Evolutionary conservation across 2,329 filamentous ascomycete species (phyloP), one percentile per base, ranked within the genome.

Genomic region (Colletotrichum lupini): DNA sequence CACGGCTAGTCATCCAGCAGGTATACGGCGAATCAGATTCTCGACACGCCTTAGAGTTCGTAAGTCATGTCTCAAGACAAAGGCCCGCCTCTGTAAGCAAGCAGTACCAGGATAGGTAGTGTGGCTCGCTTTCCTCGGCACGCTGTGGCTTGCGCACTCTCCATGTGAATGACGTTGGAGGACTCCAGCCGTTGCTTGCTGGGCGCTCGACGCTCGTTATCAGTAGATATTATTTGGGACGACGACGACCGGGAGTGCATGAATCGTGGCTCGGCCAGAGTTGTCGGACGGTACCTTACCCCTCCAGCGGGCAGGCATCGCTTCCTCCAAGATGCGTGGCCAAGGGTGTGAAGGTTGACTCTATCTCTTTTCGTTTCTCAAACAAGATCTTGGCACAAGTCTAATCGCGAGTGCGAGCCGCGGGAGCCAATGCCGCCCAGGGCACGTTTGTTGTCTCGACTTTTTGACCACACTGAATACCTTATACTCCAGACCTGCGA

Each of bases 21-120:
- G 1, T 4, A 42, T 32, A 19, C 26, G 55, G 37, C 68, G 55
- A 53, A 53, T 55, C 55, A 37, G 26, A 22, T 30, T 22, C 49
- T 55, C 26, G 19, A 42, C 4, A 55, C 46, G n/a, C 35, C 46
- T 60, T 57, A 55, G 32, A 60, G 70, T 65, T 70, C 46, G 19
- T 59, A 62, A 70, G 53, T 56, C 66, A 60, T 65, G 70, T 65
- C 66, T 73, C 70, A 52, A 64, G 55, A 64, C 14, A 60, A 46
- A 58, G 14, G 26, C 66, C 60, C 42, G 67, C 60, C 60, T 46
- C 55, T 28, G 59, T 61, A 32, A 61, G 55, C 49, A 65, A 70
- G 55, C 49, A 65, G 61, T 70, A 60, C 55, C 35, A 55, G 67
- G 67, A 70, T 65, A n/a, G n/a, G n/a, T n/a, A 35, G 37, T 16